These are phyloP conservation scores for carrot (Daucus carota) DNA, from an alignment of 129 eudicot genomes.

Conservation along the genomic window DNA sequence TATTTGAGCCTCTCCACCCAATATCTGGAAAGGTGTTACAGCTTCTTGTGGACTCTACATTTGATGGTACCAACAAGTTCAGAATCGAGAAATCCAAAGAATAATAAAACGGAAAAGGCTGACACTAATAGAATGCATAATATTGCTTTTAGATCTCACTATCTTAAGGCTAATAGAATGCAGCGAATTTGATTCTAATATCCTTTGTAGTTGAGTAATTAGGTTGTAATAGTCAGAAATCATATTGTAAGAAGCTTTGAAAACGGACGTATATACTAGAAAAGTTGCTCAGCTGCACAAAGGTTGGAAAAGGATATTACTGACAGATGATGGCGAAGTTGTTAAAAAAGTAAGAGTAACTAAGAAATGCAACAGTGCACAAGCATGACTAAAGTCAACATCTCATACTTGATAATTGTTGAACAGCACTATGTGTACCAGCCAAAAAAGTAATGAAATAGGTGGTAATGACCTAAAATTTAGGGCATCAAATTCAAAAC, in stretches of 20 bases:
- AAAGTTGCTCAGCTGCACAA: background rate
- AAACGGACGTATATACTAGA: background rate
- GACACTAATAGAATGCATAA: too few relatives aligned
- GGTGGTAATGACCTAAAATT: background rate
- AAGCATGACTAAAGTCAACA: background rate
- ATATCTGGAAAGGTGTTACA: conserved; percentile 86
- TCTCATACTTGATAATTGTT: background rate
- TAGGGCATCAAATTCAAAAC: background rate
- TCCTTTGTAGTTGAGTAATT: background rate
- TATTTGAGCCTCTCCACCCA: conserved; percentile 98
- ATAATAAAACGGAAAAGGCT: background rate
- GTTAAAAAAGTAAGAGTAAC: background rate
- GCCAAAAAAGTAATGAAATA: background rate
- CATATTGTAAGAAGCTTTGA: background rate
- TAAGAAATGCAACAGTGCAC: background rate
- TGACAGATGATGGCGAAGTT: background rate
- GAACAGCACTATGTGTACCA: background rate
- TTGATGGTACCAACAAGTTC: conserved; percentile 18
- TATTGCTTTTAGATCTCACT: background rate
- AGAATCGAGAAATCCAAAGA: background rate
- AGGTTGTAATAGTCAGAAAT: background rate
- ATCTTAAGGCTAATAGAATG: background rate
- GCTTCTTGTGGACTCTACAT: conserved; percentile 83
- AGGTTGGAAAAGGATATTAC: background rate
- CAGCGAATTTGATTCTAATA: background rate